phyloP scores from a whole-genome alignment of 805 yeast species.

The Yarrowia sp. region DNA sequence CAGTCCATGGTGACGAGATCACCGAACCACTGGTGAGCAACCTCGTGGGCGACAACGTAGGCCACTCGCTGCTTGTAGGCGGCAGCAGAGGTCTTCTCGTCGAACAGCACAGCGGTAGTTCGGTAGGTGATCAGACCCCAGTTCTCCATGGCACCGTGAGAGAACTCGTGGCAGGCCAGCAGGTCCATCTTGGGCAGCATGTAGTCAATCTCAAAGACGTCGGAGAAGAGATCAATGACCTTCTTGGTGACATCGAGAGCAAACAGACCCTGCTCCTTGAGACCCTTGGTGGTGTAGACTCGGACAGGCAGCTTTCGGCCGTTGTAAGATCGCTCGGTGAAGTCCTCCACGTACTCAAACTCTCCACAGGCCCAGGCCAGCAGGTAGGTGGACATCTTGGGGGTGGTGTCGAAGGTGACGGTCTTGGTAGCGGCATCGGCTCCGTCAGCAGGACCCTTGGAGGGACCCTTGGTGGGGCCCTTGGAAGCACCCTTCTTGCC shows the following conservation, averaged over 20 bases:
- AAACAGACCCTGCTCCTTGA: slow-evolving; percentile 71
- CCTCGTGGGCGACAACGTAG: slow-evolving; percentile 86
- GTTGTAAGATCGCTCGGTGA: slow-evolving; percentile 51
- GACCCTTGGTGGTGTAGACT: slow-evolving; percentile 81
- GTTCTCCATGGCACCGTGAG: slow-evolving; percentile 92
- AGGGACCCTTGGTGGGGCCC: slow-evolving; percentile 36
- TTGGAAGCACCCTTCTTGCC: slow-evolving; percentile 56
- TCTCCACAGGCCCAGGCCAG: slow-evolving; percentile 86
- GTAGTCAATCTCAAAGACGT: slow-evolving; percentile 75
- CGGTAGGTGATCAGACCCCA: slow-evolving; percentile 76
- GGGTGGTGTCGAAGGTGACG: slow-evolving; percentile 80
- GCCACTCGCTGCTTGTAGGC: slow-evolving; percentile 75
- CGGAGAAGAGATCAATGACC: slow-evolving; percentile 74
- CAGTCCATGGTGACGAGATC: slow-evolving; percentile 89
- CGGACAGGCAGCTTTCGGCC: slow-evolving; percentile 76
- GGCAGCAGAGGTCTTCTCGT: slow-evolving; percentile 67
- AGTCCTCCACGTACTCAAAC: slow-evolving; percentile 71
- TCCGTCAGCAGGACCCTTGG: slow-evolving; percentile 37
- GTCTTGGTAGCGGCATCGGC: slow-evolving; percentile 74
- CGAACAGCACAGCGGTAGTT: slow-evolving; percentile 74
- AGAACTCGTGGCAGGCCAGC: slow-evolving; percentile 82
- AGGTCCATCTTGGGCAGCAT: slow-evolving; percentile 82
- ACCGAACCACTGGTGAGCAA: slow-evolving; percentile 94
- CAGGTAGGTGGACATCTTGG: slow-evolving; percentile 82
- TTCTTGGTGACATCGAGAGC: slow-evolving; percentile 78